Evolutionary conservation across 129 eudicot species (phyloP), one percentile per base, ranked within the genome.

Genomic region (sunflower (Helianthus annuus)): DNA sequence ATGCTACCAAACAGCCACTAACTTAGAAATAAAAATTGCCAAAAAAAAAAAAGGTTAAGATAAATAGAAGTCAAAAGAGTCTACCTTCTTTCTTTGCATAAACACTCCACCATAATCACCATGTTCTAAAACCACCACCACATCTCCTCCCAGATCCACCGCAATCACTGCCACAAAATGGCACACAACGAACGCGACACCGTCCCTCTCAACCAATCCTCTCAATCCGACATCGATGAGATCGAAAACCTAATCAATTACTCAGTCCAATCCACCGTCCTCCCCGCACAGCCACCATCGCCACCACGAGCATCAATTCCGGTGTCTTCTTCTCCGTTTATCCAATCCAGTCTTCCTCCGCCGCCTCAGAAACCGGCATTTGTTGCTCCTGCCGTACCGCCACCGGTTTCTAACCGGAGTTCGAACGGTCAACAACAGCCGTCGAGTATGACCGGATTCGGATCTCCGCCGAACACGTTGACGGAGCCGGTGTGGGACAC

Each of bases 401-500:
- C 72, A 69, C 48, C 75, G 48, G 7, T 73, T n/a, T 60, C 81
- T 12, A 52, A 59, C 42, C 27, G 17, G 69, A 32, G 36, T 32
- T 32, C 78, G 2, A 51, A 73, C 17, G 83, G 71, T 54, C 74
- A 44, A 51, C 64, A 64, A 24, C 74, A 71, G 64, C 45, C 68
- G 69, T 45, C 68, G 8, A 14, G 8, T 34, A 14, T 65, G 55
- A 77, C 76, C 2, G 98, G 86, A 3, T 89, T 93, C 64, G 98
- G 98, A 1, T 61, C 98, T 16, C 48, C 85, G 3, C 98, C 98
- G 32, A 89, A 93, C 24, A 93, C 97, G 58, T 77, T 93, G 72
- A 93, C 98, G 22, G 98, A 93, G 68, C 98, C 98, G 0, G 97
- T 93, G 6, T 90, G 95, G 98, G 98, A 93, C 64, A 93, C 98